These are phyloP conservation scores for Annulohypoxylon truncatum DNA, from an alignment of 2,329 filamentous ascomycete species.

Conservation along the genomic window DNA sequence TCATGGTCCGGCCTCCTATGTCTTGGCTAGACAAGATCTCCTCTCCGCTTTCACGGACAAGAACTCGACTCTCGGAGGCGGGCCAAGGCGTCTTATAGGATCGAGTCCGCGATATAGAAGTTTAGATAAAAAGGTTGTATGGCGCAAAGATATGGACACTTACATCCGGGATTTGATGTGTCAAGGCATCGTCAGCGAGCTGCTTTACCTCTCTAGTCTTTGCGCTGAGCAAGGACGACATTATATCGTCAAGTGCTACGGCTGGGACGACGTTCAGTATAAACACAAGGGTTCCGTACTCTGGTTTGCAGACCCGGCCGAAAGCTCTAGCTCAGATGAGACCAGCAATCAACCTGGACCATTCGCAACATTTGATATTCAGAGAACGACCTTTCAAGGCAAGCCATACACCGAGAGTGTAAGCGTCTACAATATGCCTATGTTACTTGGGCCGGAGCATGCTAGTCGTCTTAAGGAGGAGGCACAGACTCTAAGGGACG, in stretches of 20 bases:
- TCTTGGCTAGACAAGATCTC: constrained; percentile 51
- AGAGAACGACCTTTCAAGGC: constrained; percentile 46
- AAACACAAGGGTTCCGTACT: constrained; percentile 60
- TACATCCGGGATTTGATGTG: constrained; percentile 65
- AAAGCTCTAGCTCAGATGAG: not conserved
- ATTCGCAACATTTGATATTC: constrained; percentile 60
- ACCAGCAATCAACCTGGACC: constrained; percentile 45
- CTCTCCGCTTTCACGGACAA: constrained; percentile 42
- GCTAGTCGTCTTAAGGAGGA: constrained; percentile 54
- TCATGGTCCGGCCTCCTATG: constrained; percentile 47
- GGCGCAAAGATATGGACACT: constrained; percentile 67
- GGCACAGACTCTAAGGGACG: constrained; percentile 51
- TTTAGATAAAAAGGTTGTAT: constrained; percentile 49
- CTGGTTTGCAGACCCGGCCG: constrained; percentile 51
- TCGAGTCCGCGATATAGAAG: constrained; percentile 28
- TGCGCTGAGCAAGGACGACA: constrained; percentile 47
- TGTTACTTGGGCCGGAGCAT: constrained; percentile 63
- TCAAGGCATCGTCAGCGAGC: constrained; percentile 57
- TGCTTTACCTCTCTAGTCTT: constrained; percentile 56
- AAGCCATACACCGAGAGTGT: constrained; percentile 54
- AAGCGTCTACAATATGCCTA: constrained; percentile 64
- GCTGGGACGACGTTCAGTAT: constrained; percentile 58
- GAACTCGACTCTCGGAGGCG: constrained; percentile 25
- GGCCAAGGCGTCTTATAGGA: constrained; percentile 27
- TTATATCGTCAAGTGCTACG: constrained; percentile 57